Evolutionary conservation across 179 eudicot species (phyloP).

Genomic region (Gypsophila paniculata): DNA sequence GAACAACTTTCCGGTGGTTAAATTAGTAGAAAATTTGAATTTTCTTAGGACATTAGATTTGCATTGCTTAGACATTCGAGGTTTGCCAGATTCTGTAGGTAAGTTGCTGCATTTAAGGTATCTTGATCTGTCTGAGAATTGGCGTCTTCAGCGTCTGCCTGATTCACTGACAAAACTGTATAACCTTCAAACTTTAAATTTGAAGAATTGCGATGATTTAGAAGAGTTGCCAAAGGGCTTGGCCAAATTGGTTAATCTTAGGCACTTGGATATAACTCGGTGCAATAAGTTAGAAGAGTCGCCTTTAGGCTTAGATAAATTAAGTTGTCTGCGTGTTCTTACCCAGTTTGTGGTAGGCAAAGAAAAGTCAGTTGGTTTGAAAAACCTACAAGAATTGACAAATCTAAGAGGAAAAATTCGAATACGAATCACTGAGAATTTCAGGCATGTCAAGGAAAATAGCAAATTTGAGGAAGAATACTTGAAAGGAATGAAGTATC

Average conservation of each 20-base stretch:
- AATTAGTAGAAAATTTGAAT: background rate
- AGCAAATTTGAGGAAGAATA: background rate
- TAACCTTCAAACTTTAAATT: conserved; percentile 26
- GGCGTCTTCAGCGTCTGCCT: conserved; percentile 10
- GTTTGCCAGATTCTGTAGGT: conserved; percentile 15
- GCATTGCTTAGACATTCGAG: background rate
- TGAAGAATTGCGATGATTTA: conserved; percentile 6
- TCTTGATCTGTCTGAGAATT: conserved; percentile 11
- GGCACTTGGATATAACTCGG: background rate
- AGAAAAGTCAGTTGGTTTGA: background rate
- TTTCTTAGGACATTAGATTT: conserved; percentile 24
- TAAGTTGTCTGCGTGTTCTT: background rate
- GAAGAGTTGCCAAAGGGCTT: conserved; percentile 15
- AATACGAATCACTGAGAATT: too few species aligned
- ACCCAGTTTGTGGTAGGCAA: conserved; percentile 1
- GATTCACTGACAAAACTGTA: conserved; percentile 20
- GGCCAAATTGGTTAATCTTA: conserved; percentile 15
- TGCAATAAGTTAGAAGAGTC: background rate
- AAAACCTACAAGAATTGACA: background rate
- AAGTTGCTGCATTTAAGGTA: conserved; percentile 25
- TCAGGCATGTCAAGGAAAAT: too few species aligned
- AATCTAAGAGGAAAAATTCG: conserved; percentile 1
- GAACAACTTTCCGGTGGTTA: background rate
- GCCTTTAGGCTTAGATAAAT: conserved; percentile 9
- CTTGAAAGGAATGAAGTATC: background rate